phyloP scores from a whole-genome alignment of 345 rosid genomes.

The Hibiscus syriacus region DNA sequence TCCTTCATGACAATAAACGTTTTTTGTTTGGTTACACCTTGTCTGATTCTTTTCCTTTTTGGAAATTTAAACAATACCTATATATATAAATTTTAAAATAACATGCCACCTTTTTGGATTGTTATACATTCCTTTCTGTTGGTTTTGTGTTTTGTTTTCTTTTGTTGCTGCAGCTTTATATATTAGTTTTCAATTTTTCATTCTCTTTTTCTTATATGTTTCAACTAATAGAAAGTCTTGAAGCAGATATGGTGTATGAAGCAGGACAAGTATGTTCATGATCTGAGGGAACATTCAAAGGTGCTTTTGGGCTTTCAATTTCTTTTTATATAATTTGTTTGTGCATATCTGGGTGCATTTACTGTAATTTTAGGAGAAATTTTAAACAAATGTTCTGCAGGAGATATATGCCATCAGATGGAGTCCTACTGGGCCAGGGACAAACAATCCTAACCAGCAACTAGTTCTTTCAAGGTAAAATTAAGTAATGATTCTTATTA shows the following conservation, averaged over 20 bases:
- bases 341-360: neutral
- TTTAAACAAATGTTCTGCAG: too few relatives aligned
- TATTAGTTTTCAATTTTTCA: neutral
- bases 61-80: neutral
- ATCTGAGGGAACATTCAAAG: slow-evolving; percentile 73
- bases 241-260: slow-evolving; percentile 78
- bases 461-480: too few relatives aligned
- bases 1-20: too few relatives aligned
- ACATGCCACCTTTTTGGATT: neutral
- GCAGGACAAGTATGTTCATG: slow-evolving; percentile 58
- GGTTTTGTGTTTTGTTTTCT: neutral
- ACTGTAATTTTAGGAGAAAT: neutral
- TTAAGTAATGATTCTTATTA: too few relatives aligned
- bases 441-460: too few relatives aligned
- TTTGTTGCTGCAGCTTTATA: neutral
- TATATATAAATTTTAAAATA: too few relatives aligned
- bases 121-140: too few relatives aligned
- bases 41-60: neutral
- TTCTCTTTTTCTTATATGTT: neutral
- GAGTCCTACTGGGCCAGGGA: too few relatives aligned
- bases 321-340: neutral
- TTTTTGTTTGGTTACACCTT: too few relatives aligned
- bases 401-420: too few relatives aligned
- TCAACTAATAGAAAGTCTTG: slow-evolving; percentile 9
- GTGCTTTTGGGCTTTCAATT: slow-evolving; percentile 16